phyloP scores from a whole-genome alignment of 192 early-diverging fungal genomes.

The Coemansia sp. region DNA sequence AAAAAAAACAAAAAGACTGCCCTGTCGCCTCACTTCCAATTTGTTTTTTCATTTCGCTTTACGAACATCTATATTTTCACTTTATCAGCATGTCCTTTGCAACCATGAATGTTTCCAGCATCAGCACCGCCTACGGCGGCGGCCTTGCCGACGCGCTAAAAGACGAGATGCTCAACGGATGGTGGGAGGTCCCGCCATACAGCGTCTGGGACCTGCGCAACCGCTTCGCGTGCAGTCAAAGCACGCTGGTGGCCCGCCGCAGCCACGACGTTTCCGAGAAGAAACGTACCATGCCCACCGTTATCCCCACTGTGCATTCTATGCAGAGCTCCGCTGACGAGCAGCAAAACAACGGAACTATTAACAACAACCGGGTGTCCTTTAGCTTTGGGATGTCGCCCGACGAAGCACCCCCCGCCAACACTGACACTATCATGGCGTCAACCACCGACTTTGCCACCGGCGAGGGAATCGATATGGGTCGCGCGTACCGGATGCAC shows the following conservation, averaged over 20 bases:
- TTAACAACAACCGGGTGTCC: slow-evolving; percentile 24
- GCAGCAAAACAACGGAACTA: slow-evolving; percentile 15
- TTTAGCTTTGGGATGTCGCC: slow-evolving; percentile 24
- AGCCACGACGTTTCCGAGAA: slow-evolving; percentile 32
- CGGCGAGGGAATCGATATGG: slow-evolving; percentile 39
- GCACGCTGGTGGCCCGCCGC: slow-evolving; percentile 47
- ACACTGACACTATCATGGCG: neutral
- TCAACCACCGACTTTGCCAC: slow-evolving; percentile 47
- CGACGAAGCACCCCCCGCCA: slow-evolving; percentile 11
- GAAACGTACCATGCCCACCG: slow-evolving; percentile 30
- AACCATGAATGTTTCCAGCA: slow-evolving; percentile 20
- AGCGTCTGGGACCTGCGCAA: slow-evolving; percentile 51
- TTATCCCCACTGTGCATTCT: slow-evolving; percentile 42
- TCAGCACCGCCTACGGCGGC: slow-evolving; percentile 25
- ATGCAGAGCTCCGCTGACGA: slow-evolving; percentile 45
- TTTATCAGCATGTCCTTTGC: slow-evolving; percentile 16
- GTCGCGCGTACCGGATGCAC: slow-evolving; percentile 46
- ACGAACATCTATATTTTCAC: neutral
- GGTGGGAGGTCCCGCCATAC: slow-evolving; percentile 54
- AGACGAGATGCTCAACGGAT: slow-evolving; percentile 26
- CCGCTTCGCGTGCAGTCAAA: slow-evolving; percentile 54
- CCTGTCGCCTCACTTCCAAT: neutral
- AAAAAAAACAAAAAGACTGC: neutral
- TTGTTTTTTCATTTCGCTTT: neutral
- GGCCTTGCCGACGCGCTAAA: slow-evolving; percentile 20